Base-by-base conservation (phyloP, 495 filamentous ascomycete genomes). In the Neurospora africana region DNA sequence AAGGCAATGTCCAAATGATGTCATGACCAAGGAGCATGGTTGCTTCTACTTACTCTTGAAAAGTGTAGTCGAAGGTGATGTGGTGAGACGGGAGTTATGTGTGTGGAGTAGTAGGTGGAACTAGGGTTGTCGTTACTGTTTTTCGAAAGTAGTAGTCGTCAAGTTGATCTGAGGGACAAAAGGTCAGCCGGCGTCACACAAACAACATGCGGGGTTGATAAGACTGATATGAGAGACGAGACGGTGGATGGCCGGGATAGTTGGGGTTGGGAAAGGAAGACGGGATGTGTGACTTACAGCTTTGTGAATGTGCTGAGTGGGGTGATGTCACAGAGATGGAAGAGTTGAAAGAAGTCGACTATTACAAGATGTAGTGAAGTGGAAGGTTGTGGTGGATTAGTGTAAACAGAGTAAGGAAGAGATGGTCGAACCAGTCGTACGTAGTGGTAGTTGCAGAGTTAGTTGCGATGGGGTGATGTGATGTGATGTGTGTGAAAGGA, bases 31-130 rank as follows among this genome's bases (percentile, higher is more conserved):
- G n/a, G 65, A 7, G 9, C 0, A 0, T 38, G 2, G 37, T 40
- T 5, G 39, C 15, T 40, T 40, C 39, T 40, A 40, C 79, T 72
- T 78, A 80, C 78, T 81, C 43, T 78, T 81, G 75, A 11, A 77
- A 30, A 4, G n/a, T 69, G 68, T 40, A n/a, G 69, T 75, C 21
- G 39, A 61, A 27, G 36, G 27, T 11, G 35, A 21, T 23, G 53
- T 33, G 73, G 68, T 37, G n/a, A 27, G 17, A n/a, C n/a, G n/a
- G n/a, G 53, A 37, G 58, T 44, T 36, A 43, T 68, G 13, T 23
- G 27, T 10, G 36, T 47, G 27, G 53, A 71, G 30, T 21, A 39
- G 67, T 69, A 19, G 4, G 68, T 9, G 61, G 68, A 30, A 19
- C 5, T 8, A 15, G 7, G 35, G 41, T 21, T 58, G 13, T 47